Conservation (phyloP, 768 basidiomycete species). For the Xerocomellus amylosporus region DNA sequence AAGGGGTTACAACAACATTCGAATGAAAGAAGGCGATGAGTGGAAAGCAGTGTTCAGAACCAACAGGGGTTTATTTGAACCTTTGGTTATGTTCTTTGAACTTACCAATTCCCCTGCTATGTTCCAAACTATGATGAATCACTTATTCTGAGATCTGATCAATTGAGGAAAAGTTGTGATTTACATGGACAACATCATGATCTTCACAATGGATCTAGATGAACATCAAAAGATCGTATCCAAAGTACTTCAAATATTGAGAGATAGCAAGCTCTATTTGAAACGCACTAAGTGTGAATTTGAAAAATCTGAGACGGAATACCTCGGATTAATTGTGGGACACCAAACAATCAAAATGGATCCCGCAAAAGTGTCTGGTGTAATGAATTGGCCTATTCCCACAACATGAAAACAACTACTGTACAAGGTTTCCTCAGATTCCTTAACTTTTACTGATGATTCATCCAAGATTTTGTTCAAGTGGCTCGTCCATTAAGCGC, state of each 20-base stretch:
- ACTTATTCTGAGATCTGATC: constrained; percentile 15
- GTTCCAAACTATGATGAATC: constrained; percentile 29
- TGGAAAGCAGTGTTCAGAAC: constrained; percentile 34
- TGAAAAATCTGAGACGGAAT: neutral
- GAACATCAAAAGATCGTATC: constrained; percentile 20
- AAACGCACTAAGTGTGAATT: neutral
- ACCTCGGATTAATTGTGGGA: neutral
- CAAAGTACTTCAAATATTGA: neutral
- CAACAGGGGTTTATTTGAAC: neutral
- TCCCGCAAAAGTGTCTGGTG: neutral
- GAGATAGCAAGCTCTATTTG: neutral
- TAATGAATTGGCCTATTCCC: neutral
- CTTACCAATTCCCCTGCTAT: constrained; percentile 7
- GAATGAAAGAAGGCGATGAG: constrained; percentile 27
- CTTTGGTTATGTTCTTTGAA: constrained; percentile 4
- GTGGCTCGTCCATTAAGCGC: neutral
- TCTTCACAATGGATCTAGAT: constrained; percentile 29
- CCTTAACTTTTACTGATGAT: neutral
- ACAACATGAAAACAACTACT: neutral
- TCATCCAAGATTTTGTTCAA: neutral
- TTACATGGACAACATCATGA: constrained; percentile 44
- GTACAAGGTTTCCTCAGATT: neutral
- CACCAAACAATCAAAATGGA: neutral
- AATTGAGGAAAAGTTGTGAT: constrained; percentile 14
- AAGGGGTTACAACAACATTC: constrained; percentile 34